A percentile compares a stretch with the other conserved stretches of the same genome.
Conservation (phyloP, 345 rosid species). For the Geranium rotundifolium region DNA sequence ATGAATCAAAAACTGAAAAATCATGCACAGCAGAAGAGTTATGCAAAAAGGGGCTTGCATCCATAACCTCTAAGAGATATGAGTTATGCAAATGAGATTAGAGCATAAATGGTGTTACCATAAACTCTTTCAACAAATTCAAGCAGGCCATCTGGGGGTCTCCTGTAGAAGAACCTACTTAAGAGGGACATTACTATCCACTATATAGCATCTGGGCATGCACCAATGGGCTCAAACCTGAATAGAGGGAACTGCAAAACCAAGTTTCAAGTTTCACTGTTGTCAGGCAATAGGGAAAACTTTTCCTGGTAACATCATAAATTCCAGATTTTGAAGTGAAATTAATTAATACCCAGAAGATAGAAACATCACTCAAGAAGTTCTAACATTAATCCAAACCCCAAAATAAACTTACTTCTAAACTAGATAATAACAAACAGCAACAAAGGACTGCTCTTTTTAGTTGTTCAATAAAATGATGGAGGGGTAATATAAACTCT, state of each 20-base stretch:
- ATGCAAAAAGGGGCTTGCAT: neutral
- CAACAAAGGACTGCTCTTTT: neutral
- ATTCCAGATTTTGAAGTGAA: too few relatives aligned
- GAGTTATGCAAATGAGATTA: neutral
- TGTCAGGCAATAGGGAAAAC: too few relatives aligned
- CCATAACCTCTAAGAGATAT: neutral
- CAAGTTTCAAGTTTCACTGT: neutral
- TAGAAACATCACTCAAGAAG: too few relatives aligned
- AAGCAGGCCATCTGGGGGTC: constrained; percentile 97
- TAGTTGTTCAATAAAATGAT: neutral
- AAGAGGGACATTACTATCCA: constrained; percentile 55
- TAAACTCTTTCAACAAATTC: constrained; percentile 93
- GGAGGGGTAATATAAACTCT: neutral
- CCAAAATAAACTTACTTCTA: too few relatives aligned
- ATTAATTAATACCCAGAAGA: too few relatives aligned
- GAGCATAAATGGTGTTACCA: constrained; percentile 29
- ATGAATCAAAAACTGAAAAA: constrained; percentile 81
- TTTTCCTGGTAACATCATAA: too few relatives aligned
- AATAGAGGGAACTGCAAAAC: neutral
- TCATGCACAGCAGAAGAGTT: neutral
- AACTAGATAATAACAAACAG: too few relatives aligned
- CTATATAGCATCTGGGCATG: constrained; percentile 8
- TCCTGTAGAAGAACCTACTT: constrained; percentile 76
- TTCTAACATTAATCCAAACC: too few relatives aligned
- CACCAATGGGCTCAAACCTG: constrained; percentile 10